Base-by-base conservation (phyloP, 768 basidiomycete species). In the Collybiopsis luxurians region DNA sequence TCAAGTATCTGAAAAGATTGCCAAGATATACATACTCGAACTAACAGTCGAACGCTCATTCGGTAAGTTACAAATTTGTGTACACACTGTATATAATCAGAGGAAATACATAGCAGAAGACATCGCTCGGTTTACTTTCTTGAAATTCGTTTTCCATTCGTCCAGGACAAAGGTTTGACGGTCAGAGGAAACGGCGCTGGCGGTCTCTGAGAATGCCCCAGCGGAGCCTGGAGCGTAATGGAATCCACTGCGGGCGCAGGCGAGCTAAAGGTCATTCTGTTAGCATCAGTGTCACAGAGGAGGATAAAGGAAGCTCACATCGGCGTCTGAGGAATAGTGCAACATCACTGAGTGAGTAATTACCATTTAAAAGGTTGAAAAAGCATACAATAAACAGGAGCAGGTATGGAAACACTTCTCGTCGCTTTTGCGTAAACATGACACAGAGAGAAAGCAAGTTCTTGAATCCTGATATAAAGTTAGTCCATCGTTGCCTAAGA, bases 351-450 rank as follows among this genome's bases (percentile, higher is more conserved):
- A n/a, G 17, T 26, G 19, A 10, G 47, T 27, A 44, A 5, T 6
- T 21, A 19, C n/a, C n/a, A n/a, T n/a, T n/a, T 12, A 34, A 13
- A n/a, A 31, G 54, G 19, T 13, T 4, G 12, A 39, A 38, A 28
- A 70, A 26, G 17, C 81, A 66, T 61, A 84, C 81, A 85, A 56
- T 85, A 85, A 0, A 86, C 82, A 0, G 84, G 84, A 0, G 84
- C 81, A 0, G 83, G 84, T 11, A 84, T 82, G 0, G 81, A 82
- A 0, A 85, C 82, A 0, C 80, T 76, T 3, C 81, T 73, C 0
- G 83, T 85, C 2, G 82, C 76, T 11, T 81, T 73, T 1, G 79
- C 80, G 46, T 83, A 84, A 0, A 74, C 64, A 48, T 85, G 78
- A 51, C 84, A 86, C 1, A 85, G 67, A 2, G 68, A 65, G 58